Base-by-base conservation (phyloP, 345 rosid genomes). In the Syzygium oleosum region DNA sequence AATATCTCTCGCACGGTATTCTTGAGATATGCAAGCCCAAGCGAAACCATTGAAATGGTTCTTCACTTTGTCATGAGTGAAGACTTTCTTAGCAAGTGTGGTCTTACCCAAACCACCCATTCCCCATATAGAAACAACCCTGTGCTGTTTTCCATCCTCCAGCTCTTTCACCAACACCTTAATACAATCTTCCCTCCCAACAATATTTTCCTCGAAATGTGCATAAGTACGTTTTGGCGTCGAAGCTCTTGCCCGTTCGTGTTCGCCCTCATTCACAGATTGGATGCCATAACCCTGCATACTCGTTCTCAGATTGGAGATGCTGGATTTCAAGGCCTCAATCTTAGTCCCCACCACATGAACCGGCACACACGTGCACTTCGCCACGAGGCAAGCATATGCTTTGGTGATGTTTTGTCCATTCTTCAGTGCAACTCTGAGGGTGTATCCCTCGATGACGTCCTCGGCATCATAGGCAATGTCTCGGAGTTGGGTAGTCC, bases 161-260 rank as follows among this genome's bases (percentile, higher is more conserved):
- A n/a, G n/a, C n/a, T n/a, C n/a, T n/a, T n/a, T n/a, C n/a, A n/a
- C n/a, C n/a, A n/a, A n/a, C n/a, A n/a, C n/a, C n/a, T n/a, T n/a
- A n/a, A n/a, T n/a, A n/a, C n/a, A n/a, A 21, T 83, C 38, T 58
- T 91, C 92, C 17, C 90, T 84, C 25, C 94, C 94, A 34, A 93
- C 93, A 54, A 91, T 25, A 0, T 65, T 85, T 46, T 92, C 93
- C 12, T 78, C 25, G 8, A 86, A 84, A 85, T 90, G 92, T 31
- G 91, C 38, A 87, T 89, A 91, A 19, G 91, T 87, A 55, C 89
- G 87, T 84, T 29, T 85, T 54, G 49, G 85, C 53, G 14, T 88
- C 59, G 1, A 56, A 56, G 6, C n/a, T 23, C 13, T 7, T n/a
- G n/a, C n/a, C n/a, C n/a, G n/a, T 1, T 56, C 23, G 4, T 85